Evolutionary conservation across 2,329 filamentous ascomycete species (phyloP).

Genomic region (Alternaria sp.): DNA sequence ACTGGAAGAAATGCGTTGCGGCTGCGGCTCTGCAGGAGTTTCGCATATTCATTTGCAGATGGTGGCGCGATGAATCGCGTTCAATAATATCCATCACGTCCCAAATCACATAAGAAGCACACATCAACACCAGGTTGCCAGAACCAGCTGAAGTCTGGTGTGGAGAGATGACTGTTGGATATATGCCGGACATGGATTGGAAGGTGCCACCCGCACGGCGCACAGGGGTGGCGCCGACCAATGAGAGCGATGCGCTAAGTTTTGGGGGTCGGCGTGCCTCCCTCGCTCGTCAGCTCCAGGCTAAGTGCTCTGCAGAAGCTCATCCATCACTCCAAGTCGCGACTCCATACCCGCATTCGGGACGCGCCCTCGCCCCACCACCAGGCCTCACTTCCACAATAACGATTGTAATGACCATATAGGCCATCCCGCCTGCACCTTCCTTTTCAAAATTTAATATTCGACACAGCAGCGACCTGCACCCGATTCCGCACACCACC

Average conservation of each 20-base stretch:
- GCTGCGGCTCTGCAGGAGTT: neutral
- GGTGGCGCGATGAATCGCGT: neutral
- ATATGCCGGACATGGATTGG: neutral
- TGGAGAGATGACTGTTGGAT: neutral
- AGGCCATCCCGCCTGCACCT: slow-evolving; percentile 27
- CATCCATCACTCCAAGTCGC: slow-evolving; percentile 27
- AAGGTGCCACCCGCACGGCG: neutral
- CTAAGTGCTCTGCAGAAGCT: slow-evolving; percentile 25
- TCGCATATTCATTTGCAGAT: neutral
- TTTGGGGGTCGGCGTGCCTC: slow-evolving; percentile 1
- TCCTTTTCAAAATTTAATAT: slow-evolving; percentile 31
- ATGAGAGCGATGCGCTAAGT: neutral
- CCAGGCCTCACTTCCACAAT: slow-evolving; percentile 27
- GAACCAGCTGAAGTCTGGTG: neutral
- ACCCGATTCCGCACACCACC: slow-evolving; percentile 12
- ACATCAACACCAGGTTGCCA: neutral
- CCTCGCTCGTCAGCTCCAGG: slow-evolving; percentile 8
- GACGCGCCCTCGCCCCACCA: slow-evolving; percentile 38
- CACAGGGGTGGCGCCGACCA: neutral
- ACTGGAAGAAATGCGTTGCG: neutral
- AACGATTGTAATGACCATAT: slow-evolving; percentile 40
- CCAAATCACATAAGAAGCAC: neutral
- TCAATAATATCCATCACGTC: neutral
- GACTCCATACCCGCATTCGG: slow-evolving; percentile 33
- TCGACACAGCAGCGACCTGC: slow-evolving; percentile 12